Evolutionary conservation across 257 asterid species (phyloP).

Genomic region (Echium plantagineum): DNA sequence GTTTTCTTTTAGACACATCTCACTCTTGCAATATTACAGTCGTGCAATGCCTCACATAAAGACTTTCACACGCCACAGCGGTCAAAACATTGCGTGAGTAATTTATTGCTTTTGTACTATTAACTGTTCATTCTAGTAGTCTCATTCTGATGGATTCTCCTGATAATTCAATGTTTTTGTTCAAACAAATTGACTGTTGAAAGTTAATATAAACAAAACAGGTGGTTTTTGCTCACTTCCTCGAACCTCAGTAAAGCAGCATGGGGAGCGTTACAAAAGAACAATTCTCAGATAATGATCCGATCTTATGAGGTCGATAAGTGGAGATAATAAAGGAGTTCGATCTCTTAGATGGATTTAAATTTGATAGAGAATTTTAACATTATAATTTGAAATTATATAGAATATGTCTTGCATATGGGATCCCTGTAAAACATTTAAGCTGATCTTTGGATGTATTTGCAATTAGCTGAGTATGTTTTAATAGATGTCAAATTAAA

Average conservation of each 20-base stretch:
- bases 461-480: too few relatives aligned
- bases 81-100: constrained; percentile 87
- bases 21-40: constrained; percentile 31
- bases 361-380: too few relatives aligned
- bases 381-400: too few relatives aligned
- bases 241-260: constrained; percentile 99
- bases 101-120: constrained; percentile 7
- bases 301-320: constrained; percentile 77
- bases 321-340: too few relatives aligned
- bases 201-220: constrained; percentile 24
- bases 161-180: too few relatives aligned
- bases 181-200: background rate
- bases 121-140: constrained; percentile 7
- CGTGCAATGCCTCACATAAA: constrained; percentile 99
- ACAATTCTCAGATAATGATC: constrained; percentile 92
- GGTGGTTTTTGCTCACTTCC: constrained; percentile 94
- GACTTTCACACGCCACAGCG: constrained; percentile 78
- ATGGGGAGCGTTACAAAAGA: constrained; percentile 97
- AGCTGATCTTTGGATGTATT: too few relatives aligned
- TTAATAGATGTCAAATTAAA: too few relatives aligned
- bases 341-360: too few relatives aligned
- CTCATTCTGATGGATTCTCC: background rate
- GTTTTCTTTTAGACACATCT: constrained; percentile 12
- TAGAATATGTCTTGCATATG: too few relatives aligned
- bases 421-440: too few relatives aligned